Evolutionary conservation across 345 rosid genomes (phyloP), one percentile per base, ranked within the genome.

Genomic region (Stellera chamaejasme): DNA sequence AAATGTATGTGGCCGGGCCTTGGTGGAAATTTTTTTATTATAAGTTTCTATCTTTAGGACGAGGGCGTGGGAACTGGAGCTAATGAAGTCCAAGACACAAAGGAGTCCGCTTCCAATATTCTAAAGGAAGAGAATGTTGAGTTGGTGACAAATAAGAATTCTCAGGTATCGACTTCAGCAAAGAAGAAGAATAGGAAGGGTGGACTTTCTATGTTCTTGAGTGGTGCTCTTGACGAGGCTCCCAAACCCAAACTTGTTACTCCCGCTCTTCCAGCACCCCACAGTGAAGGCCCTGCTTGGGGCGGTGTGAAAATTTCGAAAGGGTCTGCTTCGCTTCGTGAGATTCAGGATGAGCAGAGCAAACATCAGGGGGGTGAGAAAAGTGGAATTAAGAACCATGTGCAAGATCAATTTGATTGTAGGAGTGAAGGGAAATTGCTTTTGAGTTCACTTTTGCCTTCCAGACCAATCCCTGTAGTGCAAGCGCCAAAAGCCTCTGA

Each of bases 121-220:
- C 77, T 64, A 65, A 81, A 72, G 70, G 72, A 71, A 58, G 87
- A 70, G 2, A 52, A 50, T 55, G 62, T 64, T 1, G 79, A 73
- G 27, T 61, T 64, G 10, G 69, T 63, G 36, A 88, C 72, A 67
- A 68, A 60, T 71, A 83, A 72, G 69, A 71, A 28, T 58, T 65
- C 78, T 27, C 36, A 45, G 12, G 39, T 8, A 32, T 70, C 78
- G 13, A 65, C 66, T 39, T 65, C 63, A 32, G 58, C 78, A 56
- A 87, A 84, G 79, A 93, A 83, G 80, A 93, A 87, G 79, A 84
- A 79, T 57, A 80, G 84, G 66, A 89, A 81, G 71, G 99, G 99
- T 47, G 99, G 96, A 28, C 99, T 93, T 60, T 89, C 99, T 7
- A 76, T 93, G 97, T 93, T 93, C 69, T 63, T 93, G 74, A 93